A percentile compares a stretch with the other conserved stretches of the same genome.
phyloP scores from a whole-genome alignment of 495 filamentous ascomycete species.

The Aspergillus homomorphus region DNA sequence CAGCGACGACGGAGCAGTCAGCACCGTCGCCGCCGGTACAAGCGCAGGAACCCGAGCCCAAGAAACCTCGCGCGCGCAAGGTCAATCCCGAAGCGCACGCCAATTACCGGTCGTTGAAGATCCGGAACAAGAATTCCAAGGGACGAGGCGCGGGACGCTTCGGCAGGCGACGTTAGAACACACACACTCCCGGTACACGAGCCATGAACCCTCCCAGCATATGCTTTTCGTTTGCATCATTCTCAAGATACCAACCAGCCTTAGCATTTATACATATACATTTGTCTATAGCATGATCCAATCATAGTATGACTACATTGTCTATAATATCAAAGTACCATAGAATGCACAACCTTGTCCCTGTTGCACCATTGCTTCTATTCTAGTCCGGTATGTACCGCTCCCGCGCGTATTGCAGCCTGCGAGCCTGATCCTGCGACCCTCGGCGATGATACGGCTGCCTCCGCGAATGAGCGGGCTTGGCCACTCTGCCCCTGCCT shows the following conservation, averaged over 20 bases:
- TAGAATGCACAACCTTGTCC: background rate
- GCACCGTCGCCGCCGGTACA: constrained; percentile 28
- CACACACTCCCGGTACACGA: constrained; percentile 19
- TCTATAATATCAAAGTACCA: constrained; percentile 11
- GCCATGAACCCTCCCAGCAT: constrained; percentile 25
- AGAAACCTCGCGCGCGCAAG: constrained; percentile 61
- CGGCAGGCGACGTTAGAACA: constrained; percentile 35
- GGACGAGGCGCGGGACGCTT: constrained; percentile 44
- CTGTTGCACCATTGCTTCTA: no score
- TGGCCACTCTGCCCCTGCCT: constrained; percentile 15
- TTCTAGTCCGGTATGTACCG: constrained; percentile 40
- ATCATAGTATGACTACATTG: constrained; percentile 12
- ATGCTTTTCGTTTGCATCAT: constrained; percentile 8
- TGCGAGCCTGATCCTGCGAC: constrained; percentile 26
- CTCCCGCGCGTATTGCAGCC: constrained; percentile 32
- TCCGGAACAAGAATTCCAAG: constrained; percentile 55
- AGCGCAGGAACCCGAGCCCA: constrained; percentile 37
- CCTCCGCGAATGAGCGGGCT: constrained; percentile 17
- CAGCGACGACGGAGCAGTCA: constrained; percentile 28
- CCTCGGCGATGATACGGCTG: constrained; percentile 12
- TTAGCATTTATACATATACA: constrained; percentile 17
- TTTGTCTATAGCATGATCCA: constrained; percentile 11
- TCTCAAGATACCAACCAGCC: constrained; percentile 29
- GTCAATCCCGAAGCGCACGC: constrained; percentile 71
- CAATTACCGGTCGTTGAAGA: constrained; percentile 81